Conservation (phyloP, 1,139 yeast genomes). For the Scheffersomyces illinoinensis region DNA sequence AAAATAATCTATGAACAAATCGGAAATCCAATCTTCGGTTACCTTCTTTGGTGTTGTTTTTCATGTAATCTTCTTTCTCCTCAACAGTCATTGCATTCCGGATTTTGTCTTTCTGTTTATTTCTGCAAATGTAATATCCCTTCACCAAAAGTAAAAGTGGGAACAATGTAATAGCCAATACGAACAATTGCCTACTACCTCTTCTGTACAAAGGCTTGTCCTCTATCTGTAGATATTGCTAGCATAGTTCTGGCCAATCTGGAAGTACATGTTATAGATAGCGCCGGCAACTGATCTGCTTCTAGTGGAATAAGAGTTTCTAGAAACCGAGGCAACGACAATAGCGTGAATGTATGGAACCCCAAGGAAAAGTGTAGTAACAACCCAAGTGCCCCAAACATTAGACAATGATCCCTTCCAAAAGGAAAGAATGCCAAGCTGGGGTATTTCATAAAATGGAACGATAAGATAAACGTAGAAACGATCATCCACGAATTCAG, state of each 20-base stretch:
- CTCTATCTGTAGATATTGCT: slow-evolving; percentile 14
- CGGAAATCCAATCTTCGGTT: slow-evolving; percentile 57
- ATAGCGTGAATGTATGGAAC: slow-evolving; percentile 14
- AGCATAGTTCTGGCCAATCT: slow-evolving; percentile 12
- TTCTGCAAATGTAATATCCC: slow-evolving; percentile 48
- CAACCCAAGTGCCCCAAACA: slow-evolving; percentile 20
- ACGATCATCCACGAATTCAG: slow-evolving; percentile 12
- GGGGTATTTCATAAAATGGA: slow-evolving; percentile 11
- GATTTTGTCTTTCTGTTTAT: slow-evolving; percentile 38
- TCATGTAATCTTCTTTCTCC: slow-evolving; percentile 46
- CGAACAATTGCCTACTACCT: slow-evolving; percentile 13
- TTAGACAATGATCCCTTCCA: slow-evolving; percentile 18
- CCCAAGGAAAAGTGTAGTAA: slow-evolving; percentile 14
- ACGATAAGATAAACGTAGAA: slow-evolving; percentile 10
- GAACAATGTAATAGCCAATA: slow-evolving; percentile 10
- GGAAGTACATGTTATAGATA: slow-evolving; percentile 16
- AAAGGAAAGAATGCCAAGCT: slow-evolving; percentile 14
- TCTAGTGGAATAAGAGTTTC: slow-evolving; percentile 17
- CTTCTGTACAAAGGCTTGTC: slow-evolving; percentile 16
- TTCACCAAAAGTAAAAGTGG: slow-evolving; percentile 10
- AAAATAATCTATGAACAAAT: slow-evolving; percentile 18
- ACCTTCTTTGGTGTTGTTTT: slow-evolving; percentile 41
- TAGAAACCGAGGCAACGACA: slow-evolving; percentile 17
- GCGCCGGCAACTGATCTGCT: slow-evolving; percentile 17
- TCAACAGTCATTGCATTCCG: slow-evolving; percentile 52